phyloP scores from a whole-genome alignment of 2,329 filamentous ascomycete genomes.

The Didymella exigua region DNA sequence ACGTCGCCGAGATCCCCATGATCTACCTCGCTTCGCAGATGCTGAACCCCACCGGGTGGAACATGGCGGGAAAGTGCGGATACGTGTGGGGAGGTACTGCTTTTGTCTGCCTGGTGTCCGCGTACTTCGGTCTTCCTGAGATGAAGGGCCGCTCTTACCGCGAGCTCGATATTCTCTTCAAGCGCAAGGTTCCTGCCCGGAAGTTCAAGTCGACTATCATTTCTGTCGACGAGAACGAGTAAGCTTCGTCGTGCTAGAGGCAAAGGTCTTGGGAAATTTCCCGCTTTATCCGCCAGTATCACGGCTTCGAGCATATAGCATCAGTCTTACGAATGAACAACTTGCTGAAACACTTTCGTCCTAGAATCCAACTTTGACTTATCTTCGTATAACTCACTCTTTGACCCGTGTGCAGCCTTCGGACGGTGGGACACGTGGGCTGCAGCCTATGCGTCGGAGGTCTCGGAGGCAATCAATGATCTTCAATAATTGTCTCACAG shows the following conservation, averaged over 20 bases:
- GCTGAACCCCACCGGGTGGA: conserved; percentile 53
- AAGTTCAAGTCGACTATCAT: conserved; percentile 61
- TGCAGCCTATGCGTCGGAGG: too few relatives aligned
- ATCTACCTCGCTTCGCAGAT: conserved; percentile 65
- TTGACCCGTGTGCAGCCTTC: too few relatives aligned
- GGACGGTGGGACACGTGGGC: too few relatives aligned
- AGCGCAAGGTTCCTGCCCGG: conserved; percentile 57
- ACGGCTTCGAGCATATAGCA: background rate
- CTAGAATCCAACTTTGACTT: too few relatives aligned
- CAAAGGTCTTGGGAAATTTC: background rate
- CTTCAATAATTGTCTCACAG: too few relatives aligned
- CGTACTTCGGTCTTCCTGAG: conserved; percentile 61
- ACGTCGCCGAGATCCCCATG: conserved; percentile 67
- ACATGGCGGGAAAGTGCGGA: conserved; percentile 44
- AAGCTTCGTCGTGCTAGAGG: conserved; percentile 38
- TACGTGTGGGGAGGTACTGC: conserved; percentile 51
- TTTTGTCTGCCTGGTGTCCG: conserved; percentile 58
- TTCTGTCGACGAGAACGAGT: conserved; percentile 67
- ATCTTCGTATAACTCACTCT: too few relatives aligned
- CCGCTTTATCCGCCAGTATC: background rate
- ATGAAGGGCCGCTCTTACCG: conserved; percentile 56
- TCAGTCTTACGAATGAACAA: background rate
- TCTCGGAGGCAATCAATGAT: too few relatives aligned
- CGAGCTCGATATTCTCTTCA: conserved; percentile 56
- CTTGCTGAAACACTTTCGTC: background rate